Conservation (phyloP, 495 filamentous ascomycete species). For the Lineolata rhizophorae region DNA sequence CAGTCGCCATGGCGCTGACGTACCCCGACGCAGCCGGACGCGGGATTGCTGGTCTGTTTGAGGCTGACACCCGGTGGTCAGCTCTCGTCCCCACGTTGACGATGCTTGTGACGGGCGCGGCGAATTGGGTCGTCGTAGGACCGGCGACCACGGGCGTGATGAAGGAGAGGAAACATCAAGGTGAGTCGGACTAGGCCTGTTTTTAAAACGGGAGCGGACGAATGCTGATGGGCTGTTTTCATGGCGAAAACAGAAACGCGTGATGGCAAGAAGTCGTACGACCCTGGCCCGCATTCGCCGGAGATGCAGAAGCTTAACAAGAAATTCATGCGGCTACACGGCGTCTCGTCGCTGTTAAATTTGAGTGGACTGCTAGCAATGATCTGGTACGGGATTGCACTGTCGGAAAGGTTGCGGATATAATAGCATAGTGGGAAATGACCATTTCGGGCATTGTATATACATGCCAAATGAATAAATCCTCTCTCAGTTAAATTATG, state of each 20-base stretch:
- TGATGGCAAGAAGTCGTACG: slow-evolving; percentile 70
- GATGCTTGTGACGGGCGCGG: slow-evolving; percentile 37
- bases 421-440: no score
- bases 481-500: no score
- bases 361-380: slow-evolving; percentile 41
- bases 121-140: slow-evolving; percentile 45
- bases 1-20: slow-evolving; percentile 55
- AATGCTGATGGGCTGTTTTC: slow-evolving; percentile 1
- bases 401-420: slow-evolving; percentile 43
- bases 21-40: slow-evolving; percentile 31
- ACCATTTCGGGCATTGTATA: no score
- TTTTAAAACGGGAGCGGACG: background rate
- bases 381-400: slow-evolving; percentile 47
- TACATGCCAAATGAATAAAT: no score
- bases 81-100: slow-evolving; percentile 43
- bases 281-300: slow-evolving; percentile 47
- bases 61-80: slow-evolving; percentile 29
- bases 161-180: slow-evolving; percentile 52
- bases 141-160: slow-evolving; percentile 53
- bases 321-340: slow-evolving; percentile 58
- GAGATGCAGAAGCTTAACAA: slow-evolving; percentile 70
- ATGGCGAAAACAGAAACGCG: slow-evolving; percentile 36
- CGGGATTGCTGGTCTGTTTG: slow-evolving; percentile 31
- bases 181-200: slow-evolving; percentile 22
- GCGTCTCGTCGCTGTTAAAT: slow-evolving; percentile 53